Base-by-base conservation (phyloP, 371 early-diverging fungal species). In the Neoconidiobolus thromboides region DNA sequence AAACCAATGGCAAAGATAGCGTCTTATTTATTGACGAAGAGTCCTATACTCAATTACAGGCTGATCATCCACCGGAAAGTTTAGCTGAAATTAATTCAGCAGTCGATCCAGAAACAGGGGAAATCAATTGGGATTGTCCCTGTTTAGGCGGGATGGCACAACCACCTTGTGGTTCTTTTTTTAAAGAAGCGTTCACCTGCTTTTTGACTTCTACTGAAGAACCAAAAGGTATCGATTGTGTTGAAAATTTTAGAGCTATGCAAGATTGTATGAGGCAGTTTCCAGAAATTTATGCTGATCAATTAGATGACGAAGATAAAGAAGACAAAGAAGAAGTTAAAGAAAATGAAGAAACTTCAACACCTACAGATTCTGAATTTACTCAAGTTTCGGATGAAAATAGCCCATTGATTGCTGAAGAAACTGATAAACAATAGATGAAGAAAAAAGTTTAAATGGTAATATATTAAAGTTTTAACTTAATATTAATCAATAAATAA, bases 61-160 rank as follows among this genome's bases (percentile, higher is more conserved):
- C 10, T 12, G 48, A 58, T 10, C 48, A 48, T 36, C 58, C 58
- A 7, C 37, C 58, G 14, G 58, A 58, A 48, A 48, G 48, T 58
- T 48, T 58, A 36, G 58, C 48, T 58, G 58, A 58, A 36, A 37
- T 48, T 3, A 58, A 58, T 39, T 48, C 48, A 7, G 80, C 80
- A 12, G 76, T 74, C 58, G 72, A 83, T 67, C 79, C 80, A 37
- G 82, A 79, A 63, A 90, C 91, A 2, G 95, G 93, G 61, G 96
- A 97, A 76, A 95, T 97, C 72, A 93, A 96, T 79, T 97, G 97
- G 96, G 97, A 96, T 73, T 93, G 92, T 67, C 96, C 96, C n/a
- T 95, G 97, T 69, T 69, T 97, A 10, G 93, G 86, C 6, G 86
- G 86, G 51, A 95, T 96, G 95, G 90, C 91, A 38, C 79, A 84